A percentile compares a stretch with the other conserved stretches of the same genome.
Conservation (phyloP, 148 eudicot species). For the Chenopodium quinoa region DNA sequence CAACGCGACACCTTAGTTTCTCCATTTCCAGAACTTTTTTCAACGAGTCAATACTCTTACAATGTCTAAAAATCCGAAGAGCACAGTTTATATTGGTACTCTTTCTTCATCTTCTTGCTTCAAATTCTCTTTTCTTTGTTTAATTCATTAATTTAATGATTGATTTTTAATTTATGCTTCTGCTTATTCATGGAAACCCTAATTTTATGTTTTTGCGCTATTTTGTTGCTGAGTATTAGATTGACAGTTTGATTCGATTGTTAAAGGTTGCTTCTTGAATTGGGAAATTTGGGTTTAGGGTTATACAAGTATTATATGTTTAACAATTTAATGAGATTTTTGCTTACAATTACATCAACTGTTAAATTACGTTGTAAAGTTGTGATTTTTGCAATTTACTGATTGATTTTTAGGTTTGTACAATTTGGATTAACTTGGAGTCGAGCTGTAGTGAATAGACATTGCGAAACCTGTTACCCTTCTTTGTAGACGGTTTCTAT, state of each 20-base stretch:
- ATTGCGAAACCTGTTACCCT: not conserved
- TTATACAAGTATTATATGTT: no score
- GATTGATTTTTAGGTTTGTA: not conserved
- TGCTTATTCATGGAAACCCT: constrained; percentile 4
- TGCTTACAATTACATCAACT: no score
- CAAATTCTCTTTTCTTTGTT: no score
- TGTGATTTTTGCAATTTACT: not conserved
- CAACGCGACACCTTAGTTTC: no score
- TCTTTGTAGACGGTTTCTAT: not conserved
- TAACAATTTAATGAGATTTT: no score
- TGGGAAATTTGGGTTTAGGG: not conserved
- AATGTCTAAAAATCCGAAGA: constrained; percentile 27
- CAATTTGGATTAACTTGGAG: not conserved
- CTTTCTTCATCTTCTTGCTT: not conserved
- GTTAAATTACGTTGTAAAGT: not conserved
- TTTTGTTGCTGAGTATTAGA: not conserved
- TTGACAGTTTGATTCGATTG: not conserved
- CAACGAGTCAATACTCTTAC: not conserved
- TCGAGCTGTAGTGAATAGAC: not conserved
- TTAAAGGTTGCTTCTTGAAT: not conserved
- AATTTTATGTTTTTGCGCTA: not conserved
- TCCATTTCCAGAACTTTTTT: no score
- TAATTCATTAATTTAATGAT: not conserved
- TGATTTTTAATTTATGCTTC: not conserved
- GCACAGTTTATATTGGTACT: constrained; percentile 31